Percentiles rank a stretch among this genome's conserved stretches.
Conservation (phyloP, 1,284 basidiomycete genomes). For the Apiotrichum akiyoshidainum region DNA sequence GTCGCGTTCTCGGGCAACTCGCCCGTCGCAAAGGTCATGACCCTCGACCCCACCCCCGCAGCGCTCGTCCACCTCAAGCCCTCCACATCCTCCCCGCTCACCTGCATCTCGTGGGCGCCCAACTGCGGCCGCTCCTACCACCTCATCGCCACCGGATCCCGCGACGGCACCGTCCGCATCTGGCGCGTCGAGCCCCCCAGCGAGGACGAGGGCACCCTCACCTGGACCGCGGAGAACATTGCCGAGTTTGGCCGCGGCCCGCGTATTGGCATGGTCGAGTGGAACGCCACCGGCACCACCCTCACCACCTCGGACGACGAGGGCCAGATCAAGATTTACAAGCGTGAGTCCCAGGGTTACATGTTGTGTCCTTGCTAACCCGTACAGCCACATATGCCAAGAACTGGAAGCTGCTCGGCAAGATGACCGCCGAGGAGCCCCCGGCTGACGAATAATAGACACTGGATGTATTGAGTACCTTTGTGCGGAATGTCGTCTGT, state of each 20-base stretch:
- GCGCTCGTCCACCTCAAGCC: slow-evolving; percentile 44
- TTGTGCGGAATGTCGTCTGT: background rate
- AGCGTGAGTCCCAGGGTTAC: slow-evolving; percentile 53
- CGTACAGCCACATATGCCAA: slow-evolving; percentile 47
- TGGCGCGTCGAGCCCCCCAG: slow-evolving; percentile 65
- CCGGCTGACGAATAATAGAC: slow-evolving; percentile 29
- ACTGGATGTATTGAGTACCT: background rate
- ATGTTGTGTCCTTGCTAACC: slow-evolving; percentile 17
- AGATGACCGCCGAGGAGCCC: slow-evolving; percentile 50
- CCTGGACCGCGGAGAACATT: slow-evolving; percentile 69
- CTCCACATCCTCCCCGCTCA: slow-evolving; percentile 55
- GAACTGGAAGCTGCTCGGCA: slow-evolving; percentile 49
- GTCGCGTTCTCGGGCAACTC: slow-evolving; percentile 69
- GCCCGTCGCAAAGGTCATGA: slow-evolving; percentile 65
- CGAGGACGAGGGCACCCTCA: slow-evolving; percentile 20
- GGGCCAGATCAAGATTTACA: slow-evolving; percentile 82
- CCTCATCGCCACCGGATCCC: slow-evolving; percentile 78
- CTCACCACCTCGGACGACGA: slow-evolving; percentile 86
- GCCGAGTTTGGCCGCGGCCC: slow-evolving; percentile 78
- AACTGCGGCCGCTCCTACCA: slow-evolving; percentile 87
- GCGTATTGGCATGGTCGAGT: slow-evolving; percentile 78
- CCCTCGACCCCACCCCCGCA: slow-evolving; percentile 51
- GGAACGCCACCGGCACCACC: slow-evolving; percentile 65
- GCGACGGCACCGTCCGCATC: slow-evolving; percentile 81
- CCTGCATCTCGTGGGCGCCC: slow-evolving; percentile 83